Conservation (phyloP, 2,329 filamentous ascomycete species). For the Lachnellula willkommii region DNA sequence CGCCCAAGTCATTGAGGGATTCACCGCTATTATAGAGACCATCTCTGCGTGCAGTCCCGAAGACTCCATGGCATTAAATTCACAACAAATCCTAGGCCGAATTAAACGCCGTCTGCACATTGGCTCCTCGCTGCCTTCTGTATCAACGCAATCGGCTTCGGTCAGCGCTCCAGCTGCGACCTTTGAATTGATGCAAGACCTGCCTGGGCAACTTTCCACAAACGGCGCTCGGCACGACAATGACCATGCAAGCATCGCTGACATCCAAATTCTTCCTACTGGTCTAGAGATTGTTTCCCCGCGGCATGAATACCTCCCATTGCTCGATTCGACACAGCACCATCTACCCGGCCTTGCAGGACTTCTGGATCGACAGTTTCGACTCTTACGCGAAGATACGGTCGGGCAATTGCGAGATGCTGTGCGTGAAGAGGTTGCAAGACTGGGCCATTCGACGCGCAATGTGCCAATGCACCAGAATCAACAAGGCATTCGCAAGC, state of each 20-base stretch:
- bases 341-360: constrained; percentile 42
- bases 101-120: constrained; percentile 25
- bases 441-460: constrained; percentile 32
- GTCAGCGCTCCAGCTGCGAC: constrained; percentile 14
- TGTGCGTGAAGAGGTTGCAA: constrained; percentile 37
- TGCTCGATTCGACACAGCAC: constrained; percentile 35
- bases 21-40: constrained; percentile 24
- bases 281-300: constrained; percentile 40
- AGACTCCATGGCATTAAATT: constrained; percentile 14
- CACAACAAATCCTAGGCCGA: constrained; percentile 20
- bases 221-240: constrained; percentile 43
- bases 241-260: constrained; percentile 40
- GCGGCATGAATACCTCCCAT: constrained; percentile 42
- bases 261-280: constrained; percentile 48
- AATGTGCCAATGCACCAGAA: constrained; percentile 34
- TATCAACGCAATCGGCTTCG: constrained; percentile 9
- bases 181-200: constrained; percentile 24
- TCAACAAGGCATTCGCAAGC: constrained; percentile 34
- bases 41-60: constrained; percentile 23
- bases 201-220: constrained; percentile 31
- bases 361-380: constrained; percentile 50
- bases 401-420: constrained; percentile 48
- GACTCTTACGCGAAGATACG: constrained; percentile 51
- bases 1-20: constrained; percentile 29
- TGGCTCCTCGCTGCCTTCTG: constrained; percentile 21